These are phyloP conservation scores for Botrytis cinerea DNA, from an alignment of 2,329 filamentous ascomycete genomes.

Conservation along the genomic window DNA sequence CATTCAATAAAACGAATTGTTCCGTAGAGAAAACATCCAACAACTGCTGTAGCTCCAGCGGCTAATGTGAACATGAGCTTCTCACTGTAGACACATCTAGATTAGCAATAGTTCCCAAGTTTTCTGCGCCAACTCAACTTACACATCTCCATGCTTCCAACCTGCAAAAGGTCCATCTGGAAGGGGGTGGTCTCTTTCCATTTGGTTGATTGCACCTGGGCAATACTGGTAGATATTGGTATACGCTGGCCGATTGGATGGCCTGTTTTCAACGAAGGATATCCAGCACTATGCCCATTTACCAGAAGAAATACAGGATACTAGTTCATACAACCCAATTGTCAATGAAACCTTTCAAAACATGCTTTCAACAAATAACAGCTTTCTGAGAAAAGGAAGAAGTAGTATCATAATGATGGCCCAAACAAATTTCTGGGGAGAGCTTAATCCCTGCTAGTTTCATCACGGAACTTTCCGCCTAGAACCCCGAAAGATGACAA, in stretches of 20 bases:
- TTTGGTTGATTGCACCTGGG: neutral
- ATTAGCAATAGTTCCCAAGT: conserved; percentile 23
- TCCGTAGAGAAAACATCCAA: conserved; percentile 33
- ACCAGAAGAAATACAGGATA: neutral
- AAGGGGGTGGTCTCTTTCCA: conserved; percentile 11
- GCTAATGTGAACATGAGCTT: conserved; percentile 32
- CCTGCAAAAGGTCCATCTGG: conserved; percentile 27
- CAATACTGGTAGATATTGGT: neutral
- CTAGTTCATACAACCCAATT: neutral
- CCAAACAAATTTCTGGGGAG: conserved; percentile 14
- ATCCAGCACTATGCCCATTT: neutral
- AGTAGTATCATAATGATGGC: neutral
- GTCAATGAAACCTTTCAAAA: neutral
- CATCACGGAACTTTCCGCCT: neutral
- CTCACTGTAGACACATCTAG: conserved; percentile 26
- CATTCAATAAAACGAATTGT: conserved; percentile 32
- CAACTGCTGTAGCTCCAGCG: conserved; percentile 30
- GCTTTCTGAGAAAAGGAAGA: neutral
- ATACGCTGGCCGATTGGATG: neutral
- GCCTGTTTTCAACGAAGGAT: neutral
- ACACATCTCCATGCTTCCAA: conserved; percentile 34
- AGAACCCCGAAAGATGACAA: neutral
- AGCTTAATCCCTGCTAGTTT: conserved; percentile 9
- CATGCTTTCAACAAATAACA: neutral
- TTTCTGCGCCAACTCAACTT: conserved; percentile 17